These are phyloP conservation scores for Dentiscutata heterogama DNA, from an alignment of 371 early-diverging fungal species.

Conservation along the genomic window DNA sequence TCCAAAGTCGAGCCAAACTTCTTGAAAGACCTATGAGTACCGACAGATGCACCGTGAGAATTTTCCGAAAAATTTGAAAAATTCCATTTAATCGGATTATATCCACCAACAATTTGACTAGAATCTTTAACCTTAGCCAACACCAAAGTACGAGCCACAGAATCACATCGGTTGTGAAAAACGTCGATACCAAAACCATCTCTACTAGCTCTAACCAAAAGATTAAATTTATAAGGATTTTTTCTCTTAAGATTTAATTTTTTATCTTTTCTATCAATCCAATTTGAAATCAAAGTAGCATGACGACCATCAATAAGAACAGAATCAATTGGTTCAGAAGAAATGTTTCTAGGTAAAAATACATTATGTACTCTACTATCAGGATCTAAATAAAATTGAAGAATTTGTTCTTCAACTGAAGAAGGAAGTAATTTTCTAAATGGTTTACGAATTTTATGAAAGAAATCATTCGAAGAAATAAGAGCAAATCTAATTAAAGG, in stretches of 20 bases:
- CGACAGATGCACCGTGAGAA: neutral
- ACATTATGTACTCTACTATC: neutral
- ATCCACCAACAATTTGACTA: slow-evolving; percentile 27
- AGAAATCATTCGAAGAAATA: slow-evolving; percentile 31
- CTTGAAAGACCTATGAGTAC: neutral
- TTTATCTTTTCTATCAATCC: slow-evolving; percentile 24
- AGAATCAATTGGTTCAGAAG: neutral
- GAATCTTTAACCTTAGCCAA: neutral
- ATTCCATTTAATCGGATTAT: slow-evolving; percentile 16
- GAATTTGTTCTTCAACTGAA: neutral
- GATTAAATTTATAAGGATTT: slow-evolving; percentile 25
- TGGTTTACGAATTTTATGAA: neutral
- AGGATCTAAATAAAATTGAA: neutral
- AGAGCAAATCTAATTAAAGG: slow-evolving; percentile 29
- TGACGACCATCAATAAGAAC: neutral
- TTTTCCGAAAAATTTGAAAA: neutral
- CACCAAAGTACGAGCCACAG: neutral
- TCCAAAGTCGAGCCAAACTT: neutral
- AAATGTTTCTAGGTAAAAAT: neutral
- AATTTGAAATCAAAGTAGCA: neutral
- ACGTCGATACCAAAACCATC: neutral
- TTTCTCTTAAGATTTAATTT: neutral
- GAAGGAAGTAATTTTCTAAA: slow-evolving; percentile 6
- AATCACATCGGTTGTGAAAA: slow-evolving; percentile 4
- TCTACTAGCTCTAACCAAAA: neutral